Conservation (phyloP, 257 asterid genomes). For the Gentiana straminea region DNA sequence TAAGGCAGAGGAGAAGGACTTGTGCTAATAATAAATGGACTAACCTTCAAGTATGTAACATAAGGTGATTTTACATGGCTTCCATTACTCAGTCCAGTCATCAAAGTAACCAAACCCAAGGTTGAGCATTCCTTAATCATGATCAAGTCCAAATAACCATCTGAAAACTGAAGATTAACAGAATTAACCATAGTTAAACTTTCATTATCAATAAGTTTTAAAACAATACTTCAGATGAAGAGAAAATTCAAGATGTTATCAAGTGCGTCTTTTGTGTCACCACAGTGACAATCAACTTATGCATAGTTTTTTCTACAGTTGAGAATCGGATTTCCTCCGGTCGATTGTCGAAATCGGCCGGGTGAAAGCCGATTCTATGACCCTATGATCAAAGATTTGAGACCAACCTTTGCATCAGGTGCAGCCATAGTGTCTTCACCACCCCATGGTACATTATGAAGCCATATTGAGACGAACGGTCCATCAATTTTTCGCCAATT, state of each 20-base stretch:
- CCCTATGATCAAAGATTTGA: not conserved
- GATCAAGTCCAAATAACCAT: conserved; percentile 87
- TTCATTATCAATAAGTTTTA: not conserved
- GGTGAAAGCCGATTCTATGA: too few species aligned
- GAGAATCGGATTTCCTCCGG: too few species aligned
- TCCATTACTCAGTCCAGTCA: conserved; percentile 56
- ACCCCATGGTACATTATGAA: conserved; percentile 98
- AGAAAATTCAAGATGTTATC: too few species aligned
- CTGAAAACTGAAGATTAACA: conserved; percentile 65
- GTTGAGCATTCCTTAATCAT: conserved; percentile 69
- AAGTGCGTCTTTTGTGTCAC: too few species aligned
- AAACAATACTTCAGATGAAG: not conserved
- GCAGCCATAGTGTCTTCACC: conserved; percentile 85
- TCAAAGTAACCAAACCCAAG: conserved; percentile 44
- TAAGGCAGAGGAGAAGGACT: not conserved
- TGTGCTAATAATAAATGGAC: conserved; percentile 7
- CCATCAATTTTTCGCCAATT: conserved; percentile 82
- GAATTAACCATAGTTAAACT: not conserved
- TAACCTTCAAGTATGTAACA: conserved; percentile 71
- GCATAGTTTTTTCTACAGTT: too few species aligned
- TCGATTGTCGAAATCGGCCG: too few species aligned
- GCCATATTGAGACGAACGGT: conserved; percentile 92
- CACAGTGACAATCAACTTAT: too few species aligned
- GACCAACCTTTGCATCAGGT: conserved; percentile 80
- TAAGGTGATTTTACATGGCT: conserved; percentile 73